These are phyloP conservation scores for Eutrema heterophyllum DNA, from an alignment of 345 rosid genomes.

Conservation along the genomic window DNA sequence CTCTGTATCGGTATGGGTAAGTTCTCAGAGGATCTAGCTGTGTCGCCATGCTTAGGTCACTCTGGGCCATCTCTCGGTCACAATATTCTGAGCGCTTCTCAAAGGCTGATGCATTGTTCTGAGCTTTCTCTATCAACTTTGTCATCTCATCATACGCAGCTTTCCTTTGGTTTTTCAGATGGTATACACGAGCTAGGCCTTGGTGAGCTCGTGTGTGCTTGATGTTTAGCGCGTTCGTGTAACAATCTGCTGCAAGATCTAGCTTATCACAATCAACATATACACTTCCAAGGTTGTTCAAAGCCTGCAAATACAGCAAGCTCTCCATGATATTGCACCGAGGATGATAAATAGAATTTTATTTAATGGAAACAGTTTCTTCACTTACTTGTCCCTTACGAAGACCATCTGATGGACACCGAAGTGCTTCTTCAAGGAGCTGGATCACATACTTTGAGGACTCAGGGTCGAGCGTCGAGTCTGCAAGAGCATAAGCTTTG, in stretches of 20 bases:
- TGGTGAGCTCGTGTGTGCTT: conserved; percentile 94
- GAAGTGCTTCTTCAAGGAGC: conserved; percentile 80
- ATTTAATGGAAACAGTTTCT: neutral
- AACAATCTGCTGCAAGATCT: conserved; percentile 77
- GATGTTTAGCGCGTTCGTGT: conserved; percentile 72
- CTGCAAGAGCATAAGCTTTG: conserved; percentile 79
- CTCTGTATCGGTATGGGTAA: conserved; percentile 85
- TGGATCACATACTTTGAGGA: conserved; percentile 57
- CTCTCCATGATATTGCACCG: neutral
- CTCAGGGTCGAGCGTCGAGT: conserved; percentile 50
- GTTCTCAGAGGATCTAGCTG: conserved; percentile 81
- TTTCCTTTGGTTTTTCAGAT: conserved; percentile 65
- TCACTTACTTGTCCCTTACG: conserved; percentile 81
- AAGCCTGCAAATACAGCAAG: conserved; percentile 48
- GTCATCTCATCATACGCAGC: conserved; percentile 92
- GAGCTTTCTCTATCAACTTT: conserved; percentile 72
- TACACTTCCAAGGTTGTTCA: conserved; percentile 76
- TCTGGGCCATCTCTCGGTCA: conserved; percentile 76
- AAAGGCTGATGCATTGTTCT: conserved; percentile 73
- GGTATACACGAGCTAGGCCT: conserved; percentile 76
- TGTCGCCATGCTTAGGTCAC: conserved; percentile 64
- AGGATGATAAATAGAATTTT: neutral
- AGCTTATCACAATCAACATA: conserved; percentile 74
- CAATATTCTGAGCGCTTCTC: conserved; percentile 92
- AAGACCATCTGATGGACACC: conserved; percentile 92